Evolutionary conservation across 2,329 filamentous ascomycete species (phyloP).

Genomic region (Coniochaeta prunicola): DNA sequence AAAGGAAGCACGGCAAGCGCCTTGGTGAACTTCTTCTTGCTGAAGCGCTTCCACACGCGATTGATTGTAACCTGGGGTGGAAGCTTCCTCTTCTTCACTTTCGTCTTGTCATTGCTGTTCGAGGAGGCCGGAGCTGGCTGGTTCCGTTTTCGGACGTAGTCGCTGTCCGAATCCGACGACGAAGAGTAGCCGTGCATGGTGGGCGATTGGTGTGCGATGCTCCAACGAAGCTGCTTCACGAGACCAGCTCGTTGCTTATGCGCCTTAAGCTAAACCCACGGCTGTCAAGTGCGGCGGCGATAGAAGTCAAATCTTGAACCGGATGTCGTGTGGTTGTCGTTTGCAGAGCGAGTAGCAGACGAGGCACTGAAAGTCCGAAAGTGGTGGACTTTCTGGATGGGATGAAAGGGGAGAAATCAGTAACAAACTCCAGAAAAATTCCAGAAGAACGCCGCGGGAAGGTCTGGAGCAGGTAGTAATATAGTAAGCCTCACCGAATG

Average conservation of each 20-base stretch:
- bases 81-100: slow-evolving; percentile 49
- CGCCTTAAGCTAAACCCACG: no score
- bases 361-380: neutral
- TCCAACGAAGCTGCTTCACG: neutral
- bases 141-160: slow-evolving; percentile 18
- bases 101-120: slow-evolving; percentile 33
- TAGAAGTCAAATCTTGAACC: neutral
- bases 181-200: slow-evolving; percentile 21
- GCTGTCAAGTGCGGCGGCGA: no score
- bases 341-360: neutral
- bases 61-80: slow-evolving; percentile 61
- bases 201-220: slow-evolving; percentile 3
- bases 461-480: neutral
- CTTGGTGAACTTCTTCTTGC: slow-evolving; percentile 56
- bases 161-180: slow-evolving; percentile 18
- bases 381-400: neutral
- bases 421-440: neutral
- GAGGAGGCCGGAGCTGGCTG: slow-evolving; percentile 8
- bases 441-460: neutral
- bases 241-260: neutral
- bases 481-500: slow-evolving; percentile 1
- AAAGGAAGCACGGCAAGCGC: slow-evolving; percentile 59
- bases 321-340: neutral
- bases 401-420: neutral
- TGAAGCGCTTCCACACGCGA: slow-evolving; percentile 57